Base-by-base conservation (phyloP, 371 early-diverging fungal genomes). In the Syncephalastrum contaminatum region DNA sequence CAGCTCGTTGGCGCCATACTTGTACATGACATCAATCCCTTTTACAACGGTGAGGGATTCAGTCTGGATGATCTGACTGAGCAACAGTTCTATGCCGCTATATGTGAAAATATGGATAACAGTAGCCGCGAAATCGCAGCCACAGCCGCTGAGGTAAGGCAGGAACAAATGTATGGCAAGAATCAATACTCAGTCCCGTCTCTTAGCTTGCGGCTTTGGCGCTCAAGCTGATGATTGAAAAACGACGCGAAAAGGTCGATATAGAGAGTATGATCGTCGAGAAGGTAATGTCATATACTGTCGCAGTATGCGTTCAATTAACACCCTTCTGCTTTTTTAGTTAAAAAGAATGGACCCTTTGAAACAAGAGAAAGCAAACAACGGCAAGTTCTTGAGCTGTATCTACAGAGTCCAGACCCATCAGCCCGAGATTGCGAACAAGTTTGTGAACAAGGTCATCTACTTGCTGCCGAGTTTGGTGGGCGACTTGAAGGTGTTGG, bases 121-220 rank as follows among this genome's bases (percentile, higher is more conserved):
- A 69, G 63, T 16, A 53, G 59, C 4, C 64, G 52, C n/a, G 67
- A 68, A 6, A 66, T 84, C 12, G 70, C 70, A 46, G 60, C 73
- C 1, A 67, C 72, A 20, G 70, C 82, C 10, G 84, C 87, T 1
- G 87, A 87, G 72, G 81, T 77, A 72, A 48, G 7, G 27, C 10
- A 7, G 25, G 25, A 44, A 24, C 4, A 50, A 7, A 6, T 5
- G 7, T 25, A 44, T 4, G 12, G n/a, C 22, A 20, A 30, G 44
- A 18, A 44, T 21, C 14, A 45, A 0, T 27, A 20, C 14, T 36
- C 40, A 22, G 3, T 18, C 14, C 40, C 12, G 7, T 30, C 12
- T 10, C 2, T 30, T 63, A 75, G 76, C 50, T 81, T 12, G 74
- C 73, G 59, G 72, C 77, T 0, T 66, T 70, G 40, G 46, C 61